phyloP scores from a whole-genome alignment of 2,329 filamentous ascomycete species.

The Emmonsiellopsis sp. region DNA sequence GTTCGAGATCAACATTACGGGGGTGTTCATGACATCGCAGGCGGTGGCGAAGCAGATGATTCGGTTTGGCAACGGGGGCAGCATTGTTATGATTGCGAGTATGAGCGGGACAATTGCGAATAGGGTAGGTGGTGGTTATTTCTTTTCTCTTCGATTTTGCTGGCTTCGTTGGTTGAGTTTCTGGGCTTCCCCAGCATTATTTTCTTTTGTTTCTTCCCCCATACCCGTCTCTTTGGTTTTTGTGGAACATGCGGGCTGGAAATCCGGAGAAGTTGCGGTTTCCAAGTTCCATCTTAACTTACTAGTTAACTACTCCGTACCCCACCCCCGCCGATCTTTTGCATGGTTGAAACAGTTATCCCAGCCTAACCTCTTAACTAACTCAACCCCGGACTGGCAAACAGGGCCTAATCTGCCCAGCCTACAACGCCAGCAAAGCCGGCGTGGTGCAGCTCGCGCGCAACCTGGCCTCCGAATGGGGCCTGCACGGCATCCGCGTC shows the following conservation, averaged over 20 bases:
- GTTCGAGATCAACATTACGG: constrained; percentile 53
- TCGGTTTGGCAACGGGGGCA: constrained; percentile 44
- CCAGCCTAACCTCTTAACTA: not conserved
- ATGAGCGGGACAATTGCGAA: constrained; percentile 55
- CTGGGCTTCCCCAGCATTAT: not conserved
- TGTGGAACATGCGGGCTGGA: no score
- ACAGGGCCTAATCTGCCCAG: constrained; percentile 39
- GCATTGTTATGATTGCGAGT: constrained; percentile 53
- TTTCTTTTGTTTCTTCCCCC: not conserved
- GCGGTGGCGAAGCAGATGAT: constrained; percentile 48
- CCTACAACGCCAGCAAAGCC: constrained; percentile 41
- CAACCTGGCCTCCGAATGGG: constrained; percentile 41
- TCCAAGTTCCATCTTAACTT: no score
- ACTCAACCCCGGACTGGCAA: no score
- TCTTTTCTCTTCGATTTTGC: not conserved
- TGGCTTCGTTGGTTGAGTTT: not conserved
- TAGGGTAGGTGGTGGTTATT: constrained; percentile 23
- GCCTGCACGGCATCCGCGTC: constrained; percentile 38
- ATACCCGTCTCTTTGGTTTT: not conserved
- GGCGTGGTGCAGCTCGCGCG: constrained; percentile 38
- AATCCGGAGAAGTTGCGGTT: no score
- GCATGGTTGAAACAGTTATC: no score
- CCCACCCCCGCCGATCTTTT: no score
- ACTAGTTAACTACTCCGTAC: no score
- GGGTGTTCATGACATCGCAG: constrained; percentile 54